These are phyloP conservation scores for Biscutella laevigata DNA, from an alignment of 441 rosid genomes.

Conservation along the genomic window DNA sequence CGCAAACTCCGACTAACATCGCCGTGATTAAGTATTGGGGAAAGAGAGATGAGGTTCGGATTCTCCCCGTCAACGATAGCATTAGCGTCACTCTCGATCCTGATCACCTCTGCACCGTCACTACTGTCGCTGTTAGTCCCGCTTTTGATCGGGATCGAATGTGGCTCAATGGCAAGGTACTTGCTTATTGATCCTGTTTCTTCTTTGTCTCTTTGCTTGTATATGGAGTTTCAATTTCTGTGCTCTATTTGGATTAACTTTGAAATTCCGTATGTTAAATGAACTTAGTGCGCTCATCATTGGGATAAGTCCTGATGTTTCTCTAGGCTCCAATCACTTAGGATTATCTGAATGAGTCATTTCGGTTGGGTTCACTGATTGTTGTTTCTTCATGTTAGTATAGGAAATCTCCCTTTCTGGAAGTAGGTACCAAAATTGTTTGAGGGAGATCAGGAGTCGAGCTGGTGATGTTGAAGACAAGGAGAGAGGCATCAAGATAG, in stretches of 20 bases:
- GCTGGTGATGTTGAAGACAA: constrained; percentile 61
- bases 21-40: constrained; percentile 93
- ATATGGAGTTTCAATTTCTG: too few relatives aligned
- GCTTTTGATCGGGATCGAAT: constrained; percentile 60
- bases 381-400: constrained; percentile 24
- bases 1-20: constrained; percentile 76
- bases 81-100: constrained; percentile 88
- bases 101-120: constrained; percentile 69
- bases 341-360: too few relatives aligned
- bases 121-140: constrained; percentile 85
- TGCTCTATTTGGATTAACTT: too few relatives aligned
- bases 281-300: too few relatives aligned
- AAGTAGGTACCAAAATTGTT: constrained; percentile 66
- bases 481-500: constrained; percentile 65
- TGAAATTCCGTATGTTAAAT: too few relatives aligned
- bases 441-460: constrained; percentile 66
- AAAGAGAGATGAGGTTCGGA: constrained; percentile 71
- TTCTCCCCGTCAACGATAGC: constrained; percentile 76
- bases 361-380: neutral
- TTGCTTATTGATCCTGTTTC: too few relatives aligned
- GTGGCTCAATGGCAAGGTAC: constrained; percentile 94
- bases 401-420: constrained; percentile 89
- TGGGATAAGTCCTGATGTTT: too few relatives aligned
- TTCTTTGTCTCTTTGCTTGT: too few relatives aligned
- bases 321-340: too few relatives aligned